A percentile compares a stretch with the other conserved stretches of the same genome.
phyloP scores from a whole-genome alignment of 2,329 filamentous ascomycete species.

The Fusarium euwallaceae region DNA sequence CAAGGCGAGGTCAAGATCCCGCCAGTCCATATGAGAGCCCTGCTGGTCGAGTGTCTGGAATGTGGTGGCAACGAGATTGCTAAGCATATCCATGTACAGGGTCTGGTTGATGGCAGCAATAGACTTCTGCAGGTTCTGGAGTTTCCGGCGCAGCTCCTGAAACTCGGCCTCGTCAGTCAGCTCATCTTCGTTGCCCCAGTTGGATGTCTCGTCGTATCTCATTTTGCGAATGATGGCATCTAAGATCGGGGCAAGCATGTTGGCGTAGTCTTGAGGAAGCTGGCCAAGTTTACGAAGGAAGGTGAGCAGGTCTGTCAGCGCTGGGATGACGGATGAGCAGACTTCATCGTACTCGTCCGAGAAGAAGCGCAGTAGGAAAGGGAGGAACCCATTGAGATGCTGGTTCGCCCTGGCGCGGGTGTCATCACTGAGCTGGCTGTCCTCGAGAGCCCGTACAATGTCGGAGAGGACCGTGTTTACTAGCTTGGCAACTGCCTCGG shows the following conservation, averaged over 20 bases:
- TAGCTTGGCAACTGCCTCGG: slow-evolving; percentile 93
- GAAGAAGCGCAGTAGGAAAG: slow-evolving; percentile 92
- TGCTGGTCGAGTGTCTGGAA: slow-evolving; percentile 84
- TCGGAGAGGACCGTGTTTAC: slow-evolving; percentile 92
- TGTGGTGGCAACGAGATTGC: slow-evolving; percentile 87
- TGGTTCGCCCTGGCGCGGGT: slow-evolving; percentile 82
- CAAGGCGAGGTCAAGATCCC: slow-evolving; percentile 92
- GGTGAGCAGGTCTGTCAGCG: slow-evolving; percentile 90
- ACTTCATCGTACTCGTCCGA: slow-evolving; percentile 98
- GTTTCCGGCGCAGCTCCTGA: slow-evolving; percentile 88
- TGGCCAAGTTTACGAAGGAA: slow-evolving; percentile 86
- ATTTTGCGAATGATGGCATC: slow-evolving; percentile 96
- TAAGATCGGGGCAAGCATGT: slow-evolving; percentile 87
- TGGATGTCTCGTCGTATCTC: slow-evolving; percentile 95
- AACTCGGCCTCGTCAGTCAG: slow-evolving; percentile 98
- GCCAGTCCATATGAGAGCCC: slow-evolving; percentile 86
- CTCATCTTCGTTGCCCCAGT: slow-evolving; percentile 94
- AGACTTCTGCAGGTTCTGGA: slow-evolving; percentile 92
- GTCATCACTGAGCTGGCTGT: slow-evolving; percentile 69
- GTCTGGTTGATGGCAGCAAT: slow-evolving; percentile 89
- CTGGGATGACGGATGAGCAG: slow-evolving; percentile 94
- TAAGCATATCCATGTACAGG: slow-evolving; percentile 90
- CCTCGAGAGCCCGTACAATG: slow-evolving; percentile 87
- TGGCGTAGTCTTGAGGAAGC: slow-evolving; percentile 80
- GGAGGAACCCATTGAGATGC: slow-evolving; percentile 85